Base-by-base conservation (phyloP, 495 filamentous ascomycete species). In the Wilcoxina mikolae region DNA sequence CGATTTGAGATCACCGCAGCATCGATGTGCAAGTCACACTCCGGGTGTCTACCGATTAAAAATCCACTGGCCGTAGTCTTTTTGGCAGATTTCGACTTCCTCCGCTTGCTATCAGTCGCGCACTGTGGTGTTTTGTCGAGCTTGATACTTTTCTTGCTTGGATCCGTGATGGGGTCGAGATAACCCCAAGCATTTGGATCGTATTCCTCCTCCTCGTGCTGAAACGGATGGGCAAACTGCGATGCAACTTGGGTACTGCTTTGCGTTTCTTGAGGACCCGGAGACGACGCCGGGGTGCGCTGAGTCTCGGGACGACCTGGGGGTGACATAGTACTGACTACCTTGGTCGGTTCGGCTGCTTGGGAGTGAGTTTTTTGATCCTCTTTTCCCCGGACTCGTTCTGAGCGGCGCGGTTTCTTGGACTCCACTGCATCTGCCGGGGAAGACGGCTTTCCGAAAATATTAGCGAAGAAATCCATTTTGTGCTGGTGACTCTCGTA, bases 1-100 rank as follows among this genome's bases (percentile, higher is more conserved):
- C 91, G 78, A 64, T 99, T 99, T 15, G 93, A 96, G n/a, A 96
- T 82, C 4, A 87, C 84, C 0, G 81, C 80, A 42, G 83, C 78
- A 43, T 87, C 76, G 45, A 96, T 73, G 15, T 84, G 71, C 38
- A 90, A 73, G 68, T 98, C 89, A 63, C 93, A 95, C 68, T 99
- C 93, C 2, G 83, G 82, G 69, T 99, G 91, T 45, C 91, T 77
- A 9, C 91, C 91, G 50, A 96, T 79, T 24, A 99, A 68, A 66
- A 94, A 99, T 31, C 91, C 91, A 78, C 54, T 79, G 10, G 46
- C 46, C 27, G 27, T 38, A 25, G 15, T 28, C 69, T 43, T 76
- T 67, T 43, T 71, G n/a, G 26, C 69, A 70, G 56, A 65, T 47
- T 64, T 68, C 56, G 44, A 60, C 60, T 55, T 75, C 64, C 56